These are phyloP conservation scores for Psidium guajava DNA, from an alignment of 345 rosid genomes.

Conservation along the genomic window DNA sequence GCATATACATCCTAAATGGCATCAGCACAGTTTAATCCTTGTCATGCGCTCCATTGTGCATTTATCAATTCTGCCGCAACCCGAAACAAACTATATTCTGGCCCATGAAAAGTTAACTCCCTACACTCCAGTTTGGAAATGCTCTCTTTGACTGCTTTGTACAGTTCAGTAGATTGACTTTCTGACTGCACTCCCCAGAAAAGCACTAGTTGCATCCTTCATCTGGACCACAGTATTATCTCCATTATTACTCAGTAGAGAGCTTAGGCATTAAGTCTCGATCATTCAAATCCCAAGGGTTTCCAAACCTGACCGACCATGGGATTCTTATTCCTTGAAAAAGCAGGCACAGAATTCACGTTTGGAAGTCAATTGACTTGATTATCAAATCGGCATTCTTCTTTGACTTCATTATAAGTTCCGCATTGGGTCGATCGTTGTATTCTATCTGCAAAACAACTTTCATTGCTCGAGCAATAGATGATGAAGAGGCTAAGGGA, in stretches of 20 bases:
- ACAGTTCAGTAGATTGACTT: background rate
- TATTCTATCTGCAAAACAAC: slow-evolving; percentile 50
- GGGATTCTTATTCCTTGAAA: background rate
- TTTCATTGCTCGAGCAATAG: background rate
- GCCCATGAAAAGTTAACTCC: background rate
- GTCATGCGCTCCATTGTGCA: background rate
- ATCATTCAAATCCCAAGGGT: background rate
- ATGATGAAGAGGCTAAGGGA: background rate
- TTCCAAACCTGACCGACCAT: background rate
- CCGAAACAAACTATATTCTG: background rate
- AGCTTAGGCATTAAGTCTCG: background rate
- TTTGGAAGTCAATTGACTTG: slow-evolving; percentile 33
- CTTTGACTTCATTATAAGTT: slow-evolving; percentile 64
- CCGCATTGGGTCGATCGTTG: slow-evolving; percentile 81
- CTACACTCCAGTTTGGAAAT: background rate
- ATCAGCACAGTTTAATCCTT: background rate
- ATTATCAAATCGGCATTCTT: slow-evolving; percentile 60
- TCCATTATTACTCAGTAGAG: background rate
- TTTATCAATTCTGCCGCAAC: too few species aligned
- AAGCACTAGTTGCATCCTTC: background rate
- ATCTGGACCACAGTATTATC: background rate
- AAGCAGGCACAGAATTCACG: background rate
- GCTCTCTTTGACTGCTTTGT: background rate
- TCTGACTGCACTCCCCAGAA: background rate
- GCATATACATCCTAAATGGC: background rate